Evolutionary conservation across 108 stramenopile species (phyloP).

Genomic region (Schizochytrium sp.): DNA sequence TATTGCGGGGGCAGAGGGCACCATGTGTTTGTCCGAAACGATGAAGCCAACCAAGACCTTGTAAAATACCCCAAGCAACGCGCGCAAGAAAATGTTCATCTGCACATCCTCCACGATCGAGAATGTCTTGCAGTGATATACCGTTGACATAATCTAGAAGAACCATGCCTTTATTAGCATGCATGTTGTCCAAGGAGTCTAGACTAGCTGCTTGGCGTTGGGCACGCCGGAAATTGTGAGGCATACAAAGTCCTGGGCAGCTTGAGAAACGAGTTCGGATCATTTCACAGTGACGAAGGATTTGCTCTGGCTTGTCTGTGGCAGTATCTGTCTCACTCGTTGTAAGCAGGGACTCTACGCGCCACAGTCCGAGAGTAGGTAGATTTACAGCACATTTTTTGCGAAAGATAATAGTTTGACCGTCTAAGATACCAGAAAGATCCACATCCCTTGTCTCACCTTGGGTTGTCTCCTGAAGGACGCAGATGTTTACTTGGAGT

Average conservation of each 20-base stretch:
- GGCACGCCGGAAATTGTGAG: neutral
- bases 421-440: neutral
- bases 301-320: neutral
- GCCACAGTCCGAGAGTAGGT: neutral
- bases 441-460: neutral
- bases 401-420: neutral
- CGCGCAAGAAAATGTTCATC: constrained; percentile 11
- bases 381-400: neutral
- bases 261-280: neutral
- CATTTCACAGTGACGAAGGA: constrained; percentile 1
- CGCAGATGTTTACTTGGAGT: neutral
- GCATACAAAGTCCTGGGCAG: constrained; percentile 23
- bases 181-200: neutral
- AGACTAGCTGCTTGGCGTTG: neutral
- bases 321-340: neutral
- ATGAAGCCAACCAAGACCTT: constrained; percentile 56
- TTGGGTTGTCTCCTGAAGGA: neutral
- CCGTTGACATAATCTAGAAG: constrained; percentile 45
- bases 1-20: constrained; percentile 25
- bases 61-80: constrained; percentile 22
- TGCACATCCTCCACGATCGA: neutral
- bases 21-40: constrained; percentile 42
- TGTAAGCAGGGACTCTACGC: neutral
- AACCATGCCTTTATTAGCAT: neutral
- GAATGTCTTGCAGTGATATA: constrained; percentile 7